Percentiles rank a stretch among this genome's conserved stretches.
Evolutionary conservation across 495 filamentous ascomycete genomes (phyloP).

Genomic region (Aspergillus leporis): DNA sequence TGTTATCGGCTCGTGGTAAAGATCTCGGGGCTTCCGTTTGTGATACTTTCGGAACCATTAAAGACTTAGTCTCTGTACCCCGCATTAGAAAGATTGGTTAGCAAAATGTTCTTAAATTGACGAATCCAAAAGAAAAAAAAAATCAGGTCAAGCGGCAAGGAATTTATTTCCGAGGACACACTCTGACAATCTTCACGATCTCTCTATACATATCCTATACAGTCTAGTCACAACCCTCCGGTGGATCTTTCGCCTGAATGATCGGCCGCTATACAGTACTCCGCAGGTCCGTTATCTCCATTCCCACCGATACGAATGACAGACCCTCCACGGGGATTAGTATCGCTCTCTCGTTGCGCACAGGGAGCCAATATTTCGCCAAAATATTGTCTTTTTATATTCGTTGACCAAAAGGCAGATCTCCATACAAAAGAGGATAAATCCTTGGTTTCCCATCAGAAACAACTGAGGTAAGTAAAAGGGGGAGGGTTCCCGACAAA

Average conservation of each 20-base stretch:
- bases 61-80: neutral
- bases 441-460: neutral
- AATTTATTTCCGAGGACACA: no score
- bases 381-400: neutral
- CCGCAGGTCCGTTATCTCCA: constrained; percentile 22
- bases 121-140: neutral
- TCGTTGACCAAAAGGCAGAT: neutral
- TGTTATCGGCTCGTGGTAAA: neutral
- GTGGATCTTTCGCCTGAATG: constrained; percentile 17
- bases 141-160: no score
- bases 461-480: neutral
- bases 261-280: constrained; percentile 25
- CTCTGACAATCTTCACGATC: neutral
- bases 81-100: neutral
- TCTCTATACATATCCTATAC: neutral
- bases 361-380: neutral
- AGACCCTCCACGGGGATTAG: constrained; percentile 1
- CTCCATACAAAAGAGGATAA: neutral
- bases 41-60: neutral
- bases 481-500: neutral
- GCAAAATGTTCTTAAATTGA: no score
- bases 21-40: neutral
- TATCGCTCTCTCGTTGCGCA: neutral
- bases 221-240: neutral
- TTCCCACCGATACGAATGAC: constrained; percentile 18